Percentiles rank a stretch among this genome's conserved stretches.
Evolutionary conservation across 805 yeast genomes (phyloP).

Genomic region (Naumovozyma dairenensis): DNA sequence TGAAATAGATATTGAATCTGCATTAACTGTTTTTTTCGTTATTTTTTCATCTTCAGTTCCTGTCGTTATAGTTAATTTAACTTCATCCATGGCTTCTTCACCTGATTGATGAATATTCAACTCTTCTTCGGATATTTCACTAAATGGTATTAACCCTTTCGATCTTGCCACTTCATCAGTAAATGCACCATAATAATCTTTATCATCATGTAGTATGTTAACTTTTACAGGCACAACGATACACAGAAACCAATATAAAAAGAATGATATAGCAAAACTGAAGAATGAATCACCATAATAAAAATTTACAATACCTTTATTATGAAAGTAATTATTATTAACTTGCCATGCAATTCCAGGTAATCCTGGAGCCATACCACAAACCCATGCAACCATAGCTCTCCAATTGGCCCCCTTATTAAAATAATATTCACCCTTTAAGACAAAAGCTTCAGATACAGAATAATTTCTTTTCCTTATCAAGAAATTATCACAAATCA

Average conservation of each 20-base stretch:
- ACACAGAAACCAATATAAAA: constrained; percentile 29
- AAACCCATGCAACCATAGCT: constrained; percentile 25
- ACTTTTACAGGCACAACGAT: constrained; percentile 30
- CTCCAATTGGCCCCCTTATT: constrained; percentile 32
- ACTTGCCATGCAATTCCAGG: constrained; percentile 37
- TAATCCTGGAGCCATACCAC: constrained; percentile 37
- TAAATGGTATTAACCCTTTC: constrained; percentile 26
- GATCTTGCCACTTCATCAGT: constrained; percentile 29
- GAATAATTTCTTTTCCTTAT: constrained; percentile 29
- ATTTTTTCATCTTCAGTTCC: too few species aligned
- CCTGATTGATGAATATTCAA: too few species aligned
- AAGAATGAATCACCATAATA: constrained; percentile 37
- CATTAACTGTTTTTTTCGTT: too few species aligned
- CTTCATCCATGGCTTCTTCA: too few species aligned
- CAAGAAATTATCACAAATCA: constrained; percentile 33
- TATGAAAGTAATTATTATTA: constrained; percentile 17
- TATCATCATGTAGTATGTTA: constrained; percentile 29
- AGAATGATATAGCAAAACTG: constrained; percentile 32
- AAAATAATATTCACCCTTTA: constrained; percentile 30
- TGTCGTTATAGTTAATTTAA: too few species aligned
- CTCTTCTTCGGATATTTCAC: constrained; percentile 21
- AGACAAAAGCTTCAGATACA: constrained; percentile 22
- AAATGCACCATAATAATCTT: constrained; percentile 32
- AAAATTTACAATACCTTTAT: constrained; percentile 32
- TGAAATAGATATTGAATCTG: too few species aligned